A percentile compares a stretch with the other conserved stretches of the same genome.
phyloP scores from a whole-genome alignment of 2,329 filamentous ascomycete species.

The Celoporthe dispersa region DNA sequence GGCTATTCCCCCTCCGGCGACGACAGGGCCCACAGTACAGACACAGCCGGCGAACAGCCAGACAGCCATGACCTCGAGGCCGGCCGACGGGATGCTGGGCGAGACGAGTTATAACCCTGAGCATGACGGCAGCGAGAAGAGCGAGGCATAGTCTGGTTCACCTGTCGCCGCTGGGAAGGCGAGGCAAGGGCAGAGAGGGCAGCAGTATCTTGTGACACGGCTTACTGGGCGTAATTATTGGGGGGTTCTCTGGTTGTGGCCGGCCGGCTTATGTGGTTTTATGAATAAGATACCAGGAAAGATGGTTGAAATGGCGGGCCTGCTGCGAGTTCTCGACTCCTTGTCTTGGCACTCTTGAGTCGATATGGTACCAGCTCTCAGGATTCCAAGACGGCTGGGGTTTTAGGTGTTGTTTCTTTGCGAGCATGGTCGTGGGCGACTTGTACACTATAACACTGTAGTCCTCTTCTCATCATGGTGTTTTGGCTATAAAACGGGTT shows the following conservation, averaged over 20 bases:
- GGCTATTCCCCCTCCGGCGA: slow-evolving; percentile 42
- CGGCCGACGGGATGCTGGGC: slow-evolving; percentile 60
- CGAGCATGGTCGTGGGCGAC: background rate
- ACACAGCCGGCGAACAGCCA: slow-evolving; percentile 60
- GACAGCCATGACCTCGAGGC: slow-evolving; percentile 61
- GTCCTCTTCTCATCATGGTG: background rate
- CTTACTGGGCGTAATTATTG: background rate
- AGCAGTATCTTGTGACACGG: background rate
- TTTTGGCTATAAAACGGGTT: background rate
- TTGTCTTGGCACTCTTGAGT: background rate
- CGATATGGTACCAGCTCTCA: background rate
- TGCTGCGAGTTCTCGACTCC: background rate
- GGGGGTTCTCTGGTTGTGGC: background rate
- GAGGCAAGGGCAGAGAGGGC: background rate
- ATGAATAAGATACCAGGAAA: slow-evolving; percentile 6
- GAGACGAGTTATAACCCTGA: slow-evolving; percentile 75
- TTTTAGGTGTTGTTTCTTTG: background rate
- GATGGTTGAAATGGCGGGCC: background rate
- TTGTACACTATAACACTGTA: slow-evolving; percentile 7
- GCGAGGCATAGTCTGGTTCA: slow-evolving; percentile 16
- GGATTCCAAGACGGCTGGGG: background rate
- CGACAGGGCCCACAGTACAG: slow-evolving; percentile 60
- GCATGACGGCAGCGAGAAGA: slow-evolving; percentile 48
- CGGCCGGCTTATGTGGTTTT: slow-evolving; percentile 1
- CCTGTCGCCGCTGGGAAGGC: background rate